phyloP scores from a whole-genome alignment of 352 stramenopile species.

The Phytophthora pisi region DNA sequence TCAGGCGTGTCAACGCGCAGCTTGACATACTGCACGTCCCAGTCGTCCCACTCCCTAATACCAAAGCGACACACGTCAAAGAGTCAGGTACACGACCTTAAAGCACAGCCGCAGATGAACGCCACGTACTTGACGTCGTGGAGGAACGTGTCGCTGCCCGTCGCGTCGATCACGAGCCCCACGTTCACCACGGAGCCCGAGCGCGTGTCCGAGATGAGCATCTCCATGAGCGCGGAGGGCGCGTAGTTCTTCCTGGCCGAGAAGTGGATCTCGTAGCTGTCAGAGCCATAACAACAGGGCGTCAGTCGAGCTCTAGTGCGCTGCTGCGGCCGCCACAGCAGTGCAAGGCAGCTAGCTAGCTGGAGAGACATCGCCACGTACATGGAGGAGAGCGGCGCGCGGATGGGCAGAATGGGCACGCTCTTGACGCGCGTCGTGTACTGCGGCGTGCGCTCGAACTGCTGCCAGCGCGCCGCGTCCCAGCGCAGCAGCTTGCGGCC shows the following conservation, averaged over 20 bases:
- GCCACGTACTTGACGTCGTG: slow-evolving; percentile 75
- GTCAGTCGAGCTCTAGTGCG: slow-evolving; percentile 1
- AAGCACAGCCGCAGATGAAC: not conserved
- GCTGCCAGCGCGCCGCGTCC: slow-evolving; percentile 63
- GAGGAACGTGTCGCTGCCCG: slow-evolving; percentile 68
- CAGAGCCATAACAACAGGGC: not conserved
- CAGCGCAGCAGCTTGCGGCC: slow-evolving; percentile 78
- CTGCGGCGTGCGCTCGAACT: slow-evolving; percentile 64
- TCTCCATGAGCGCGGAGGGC: slow-evolving; percentile 82
- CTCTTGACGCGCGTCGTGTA: slow-evolving; percentile 55
- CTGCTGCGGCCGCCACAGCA: not conserved
- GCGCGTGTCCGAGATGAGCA: slow-evolving; percentile 68
- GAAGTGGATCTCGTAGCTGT: slow-evolving; percentile 87
- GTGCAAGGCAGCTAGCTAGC: not conserved
- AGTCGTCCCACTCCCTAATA: slow-evolving; percentile 86
- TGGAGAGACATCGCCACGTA: slow-evolving; percentile 29
- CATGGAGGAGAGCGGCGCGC: slow-evolving; percentile 78
- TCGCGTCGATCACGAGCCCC: slow-evolving; percentile 81
- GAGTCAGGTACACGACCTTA: not conserved
- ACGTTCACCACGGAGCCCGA: slow-evolving; percentile 71
- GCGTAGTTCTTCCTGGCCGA: slow-evolving; percentile 59
- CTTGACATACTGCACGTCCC: slow-evolving; percentile 87
- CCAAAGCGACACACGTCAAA: slow-evolving; percentile 3
- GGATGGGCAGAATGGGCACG: slow-evolving; percentile 77
- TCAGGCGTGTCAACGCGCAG: slow-evolving; percentile 46